These are phyloP conservation scores for Alternaria tenuissima DNA, from an alignment of 2,329 filamentous ascomycete species.

Conservation along the genomic window DNA sequence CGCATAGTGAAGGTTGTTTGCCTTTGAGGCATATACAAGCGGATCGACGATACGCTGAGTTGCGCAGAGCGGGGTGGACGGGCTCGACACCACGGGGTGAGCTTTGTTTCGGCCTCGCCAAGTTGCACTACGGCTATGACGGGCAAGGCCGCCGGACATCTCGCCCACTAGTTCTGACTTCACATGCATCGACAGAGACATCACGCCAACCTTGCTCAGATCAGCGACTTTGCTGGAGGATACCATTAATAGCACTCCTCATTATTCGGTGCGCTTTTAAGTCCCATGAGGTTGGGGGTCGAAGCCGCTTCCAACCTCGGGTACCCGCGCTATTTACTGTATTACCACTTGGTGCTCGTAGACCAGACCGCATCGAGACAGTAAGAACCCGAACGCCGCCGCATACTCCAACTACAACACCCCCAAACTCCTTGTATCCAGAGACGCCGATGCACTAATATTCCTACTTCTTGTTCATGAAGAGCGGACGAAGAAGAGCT, in stretches of 20 bases:
- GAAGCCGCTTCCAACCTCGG: neutral
- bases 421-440: neutral
- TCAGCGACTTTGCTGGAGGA: neutral
- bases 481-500: slow-evolving; percentile 15
- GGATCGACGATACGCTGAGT: slow-evolving; percentile 15
- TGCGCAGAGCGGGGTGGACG: slow-evolving; percentile 9
- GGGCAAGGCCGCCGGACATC: slow-evolving; percentile 11
- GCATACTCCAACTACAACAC: neutral
- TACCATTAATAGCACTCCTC: neutral
- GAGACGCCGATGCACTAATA: neutral
- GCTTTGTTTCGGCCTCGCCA: slow-evolving; percentile 6
- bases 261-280: neutral
- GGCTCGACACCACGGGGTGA: slow-evolving; percentile 7
- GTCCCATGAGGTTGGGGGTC: neutral
- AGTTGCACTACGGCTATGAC: slow-evolving; percentile 14
- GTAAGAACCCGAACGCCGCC: neutral
- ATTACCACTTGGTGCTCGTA: neutral
- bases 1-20: slow-evolving; percentile 10
- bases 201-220: neutral
- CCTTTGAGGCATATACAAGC: slow-evolving; percentile 9
- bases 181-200: slow-evolving; percentile 12
- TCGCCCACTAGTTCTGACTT: slow-evolving; percentile 12
- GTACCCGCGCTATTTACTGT: neutral
- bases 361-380: neutral
- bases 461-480: neutral